Percentiles rank a stretch among this genome's conserved stretches.
These are phyloP conservation scores for Fusarium concolor DNA, from an alignment of 2,329 filamentous ascomycete species.

Conservation along the genomic window DNA sequence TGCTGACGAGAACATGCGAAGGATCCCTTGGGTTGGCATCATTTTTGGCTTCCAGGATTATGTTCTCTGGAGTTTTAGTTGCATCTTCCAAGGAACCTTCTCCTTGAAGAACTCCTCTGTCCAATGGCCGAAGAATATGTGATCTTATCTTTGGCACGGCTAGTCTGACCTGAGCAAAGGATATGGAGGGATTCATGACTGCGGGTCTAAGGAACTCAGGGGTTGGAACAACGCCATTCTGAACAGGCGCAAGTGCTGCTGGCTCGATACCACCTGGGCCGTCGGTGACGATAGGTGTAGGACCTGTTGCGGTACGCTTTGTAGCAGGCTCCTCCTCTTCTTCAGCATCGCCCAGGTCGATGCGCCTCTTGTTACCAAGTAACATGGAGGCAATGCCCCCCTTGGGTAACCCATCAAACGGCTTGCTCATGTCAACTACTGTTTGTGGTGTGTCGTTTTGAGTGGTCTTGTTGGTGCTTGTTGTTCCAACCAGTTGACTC, in stretches of 20 bases:
- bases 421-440: conserved; percentile 89
- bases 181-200: conserved; percentile 83
- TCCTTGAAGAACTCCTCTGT: conserved; percentile 69
- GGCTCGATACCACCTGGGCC: conserved; percentile 82
- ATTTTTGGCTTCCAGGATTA: conserved; percentile 90
- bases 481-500: conserved; percentile 85
- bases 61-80: conserved; percentile 72
- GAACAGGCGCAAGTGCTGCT: conserved; percentile 70
- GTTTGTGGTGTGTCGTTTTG: conserved; percentile 82
- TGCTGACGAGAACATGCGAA: conserved; percentile 83
- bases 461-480: conserved; percentile 68
- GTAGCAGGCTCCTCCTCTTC: conserved; percentile 72
- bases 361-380: conserved; percentile 92
- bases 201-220: conserved; percentile 91
- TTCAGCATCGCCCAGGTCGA: conserved; percentile 77
- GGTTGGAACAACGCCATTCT: conserved; percentile 72
- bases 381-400: conserved; percentile 88
- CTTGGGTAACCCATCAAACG: conserved; percentile 91
- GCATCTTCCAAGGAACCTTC: conserved; percentile 70
- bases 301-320: conserved; percentile 72
- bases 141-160: conserved; percentile 88
- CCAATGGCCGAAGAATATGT: conserved; percentile 84
- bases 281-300: conserved; percentile 80
- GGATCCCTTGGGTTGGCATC: conserved; percentile 82
- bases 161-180: conserved; percentile 84